Evolutionary conservation across 148 eudicot species (phyloP).

Genomic region (Silene uniflora): DNA sequence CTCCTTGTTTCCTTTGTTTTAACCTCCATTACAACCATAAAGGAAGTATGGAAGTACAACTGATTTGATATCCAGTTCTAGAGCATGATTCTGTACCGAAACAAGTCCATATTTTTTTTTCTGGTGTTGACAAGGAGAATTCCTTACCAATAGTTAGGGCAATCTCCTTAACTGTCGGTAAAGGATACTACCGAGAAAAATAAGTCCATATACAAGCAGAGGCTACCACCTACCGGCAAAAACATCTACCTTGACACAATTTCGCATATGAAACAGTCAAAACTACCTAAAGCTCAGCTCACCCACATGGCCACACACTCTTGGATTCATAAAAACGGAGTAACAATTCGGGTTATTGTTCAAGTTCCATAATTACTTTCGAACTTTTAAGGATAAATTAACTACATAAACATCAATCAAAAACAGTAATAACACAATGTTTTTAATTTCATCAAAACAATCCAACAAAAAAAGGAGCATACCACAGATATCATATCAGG

Average conservation of each 20-base stretch:
- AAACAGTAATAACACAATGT: neutral
- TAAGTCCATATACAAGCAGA: neutral
- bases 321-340: neutral
- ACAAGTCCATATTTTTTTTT: too few relatives aligned
- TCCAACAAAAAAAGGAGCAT: slow-evolving; percentile 13
- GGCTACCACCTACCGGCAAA: neutral
- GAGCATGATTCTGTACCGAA: neutral
- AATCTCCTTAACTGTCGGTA: too few relatives aligned
- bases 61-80: neutral
- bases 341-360: neutral
- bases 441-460: neutral
- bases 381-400: neutral
- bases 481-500: slow-evolving; percentile 82
- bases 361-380: neutral
- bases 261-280: neutral
- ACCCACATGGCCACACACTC: neutral
- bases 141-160: too few relatives aligned
- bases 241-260: neutral
- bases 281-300: neutral
- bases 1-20: too few relatives aligned
- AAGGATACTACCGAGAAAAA: too few relatives aligned
- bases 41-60: neutral
- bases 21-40: neutral
- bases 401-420: neutral
- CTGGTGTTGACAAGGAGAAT: too few relatives aligned